These are phyloP conservation scores for Capronia coronata DNA, from an alignment of 2,329 filamentous ascomycete species.

Conservation along the genomic window DNA sequence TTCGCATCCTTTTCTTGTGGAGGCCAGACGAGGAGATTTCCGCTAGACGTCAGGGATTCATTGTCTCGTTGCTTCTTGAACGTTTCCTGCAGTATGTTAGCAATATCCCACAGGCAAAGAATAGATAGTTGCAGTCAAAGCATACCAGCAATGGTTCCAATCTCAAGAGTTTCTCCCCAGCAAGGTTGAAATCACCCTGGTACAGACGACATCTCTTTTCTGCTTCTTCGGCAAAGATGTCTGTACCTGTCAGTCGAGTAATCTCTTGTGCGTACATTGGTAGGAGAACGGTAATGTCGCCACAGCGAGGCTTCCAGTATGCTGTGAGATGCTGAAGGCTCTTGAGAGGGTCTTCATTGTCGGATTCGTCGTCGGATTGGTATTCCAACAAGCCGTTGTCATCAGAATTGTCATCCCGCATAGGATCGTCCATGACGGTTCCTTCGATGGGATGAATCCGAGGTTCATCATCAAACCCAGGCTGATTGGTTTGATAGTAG, in stretches of 20 bases:
- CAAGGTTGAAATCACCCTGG: conserved; percentile 20
- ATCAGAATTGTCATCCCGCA: conserved; percentile 10
- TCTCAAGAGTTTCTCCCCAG: conserved; percentile 22
- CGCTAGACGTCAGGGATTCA: conserved; percentile 8
- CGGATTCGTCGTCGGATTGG: conserved; percentile 19
- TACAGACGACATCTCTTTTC: conserved; percentile 22
- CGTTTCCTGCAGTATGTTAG: conserved; percentile 13
- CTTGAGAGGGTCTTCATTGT: conserved; percentile 17
- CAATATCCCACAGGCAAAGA: background rate
- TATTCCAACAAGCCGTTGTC: conserved; percentile 15
- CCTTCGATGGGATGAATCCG: conserved; percentile 17
- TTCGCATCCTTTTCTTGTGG: conserved; percentile 8
- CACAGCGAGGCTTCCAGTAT: conserved; percentile 23
- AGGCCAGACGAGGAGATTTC: conserved; percentile 19
- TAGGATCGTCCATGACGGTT: conserved; percentile 12
- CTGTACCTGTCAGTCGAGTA: conserved; percentile 17
- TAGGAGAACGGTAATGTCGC: conserved; percentile 23
- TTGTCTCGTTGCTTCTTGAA: conserved; percentile 12
- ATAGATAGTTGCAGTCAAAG: background rate
- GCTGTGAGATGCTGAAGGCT: conserved; percentile 16
- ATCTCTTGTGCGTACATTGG: conserved; percentile 22
- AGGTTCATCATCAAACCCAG: conserved; percentile 16
- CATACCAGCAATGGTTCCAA: conserved; percentile 26
- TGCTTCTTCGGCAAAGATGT: conserved; percentile 20
- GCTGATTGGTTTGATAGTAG: conserved; percentile 6